Evolutionary conservation across 257 asterid genomes (phyloP).

Genomic region (Plantago elongata): DNA sequence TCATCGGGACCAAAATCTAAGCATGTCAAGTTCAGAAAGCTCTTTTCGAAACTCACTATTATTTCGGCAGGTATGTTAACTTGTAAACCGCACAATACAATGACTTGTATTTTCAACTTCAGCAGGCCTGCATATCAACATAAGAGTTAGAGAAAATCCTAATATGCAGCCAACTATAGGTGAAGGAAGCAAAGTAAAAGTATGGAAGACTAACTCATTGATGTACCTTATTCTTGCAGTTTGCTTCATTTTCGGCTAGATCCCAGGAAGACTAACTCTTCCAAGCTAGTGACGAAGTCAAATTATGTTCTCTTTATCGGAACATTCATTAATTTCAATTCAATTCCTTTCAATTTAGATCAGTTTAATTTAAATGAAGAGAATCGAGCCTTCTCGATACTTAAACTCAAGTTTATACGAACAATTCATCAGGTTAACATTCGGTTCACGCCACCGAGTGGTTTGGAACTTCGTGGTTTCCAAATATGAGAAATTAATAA

Average conservation of each 20-base stretch:
- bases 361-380: too few relatives aligned
- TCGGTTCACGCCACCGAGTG: too few relatives aligned
- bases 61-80: slow-evolving; percentile 31
- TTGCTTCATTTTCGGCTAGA: slow-evolving; percentile 9
- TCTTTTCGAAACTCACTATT: slow-evolving; percentile 23
- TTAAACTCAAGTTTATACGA: not conserved
- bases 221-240: not conserved
- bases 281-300: too few relatives aligned
- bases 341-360: too few relatives aligned
- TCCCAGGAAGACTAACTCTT: not conserved
- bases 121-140: not conserved
- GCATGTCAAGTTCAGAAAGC: slow-evolving; percentile 25
- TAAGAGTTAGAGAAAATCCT: too few relatives aligned
- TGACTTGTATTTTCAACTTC: not conserved
- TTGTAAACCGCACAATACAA: not conserved
- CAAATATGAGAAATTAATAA: not conserved
- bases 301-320: too few relatives aligned
- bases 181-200: too few relatives aligned
- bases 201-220: too few relatives aligned
- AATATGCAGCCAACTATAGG: too few relatives aligned
- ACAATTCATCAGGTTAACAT: too few relatives aligned
- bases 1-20: slow-evolving; percentile 19
- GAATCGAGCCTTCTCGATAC: too few relatives aligned
- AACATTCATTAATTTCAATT: too few relatives aligned
- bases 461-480: not conserved